Conservation (phyloP, 2,329 filamentous ascomycete species). For the Sarocladiaceae sp. region DNA sequence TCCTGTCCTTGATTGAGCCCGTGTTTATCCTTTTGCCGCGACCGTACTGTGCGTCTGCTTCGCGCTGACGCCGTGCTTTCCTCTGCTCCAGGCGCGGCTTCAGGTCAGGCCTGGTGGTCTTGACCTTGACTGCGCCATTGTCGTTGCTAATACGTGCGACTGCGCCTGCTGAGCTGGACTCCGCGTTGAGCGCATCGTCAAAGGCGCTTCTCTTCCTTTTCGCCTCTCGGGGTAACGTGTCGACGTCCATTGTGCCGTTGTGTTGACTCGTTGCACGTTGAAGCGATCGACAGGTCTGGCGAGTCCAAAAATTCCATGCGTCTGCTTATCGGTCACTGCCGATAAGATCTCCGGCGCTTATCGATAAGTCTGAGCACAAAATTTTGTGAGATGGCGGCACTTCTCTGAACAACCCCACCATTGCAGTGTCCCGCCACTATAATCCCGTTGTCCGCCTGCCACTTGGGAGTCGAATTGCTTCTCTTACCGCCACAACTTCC, state of each 20-base stretch:
- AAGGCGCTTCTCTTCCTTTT: conserved; percentile 1
- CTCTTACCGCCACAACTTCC: not conserved
- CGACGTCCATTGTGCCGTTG: conserved; percentile 31
- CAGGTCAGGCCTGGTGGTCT: conserved; percentile 47
- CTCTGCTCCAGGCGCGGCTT: conserved; percentile 46
- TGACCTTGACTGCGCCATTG: conserved; percentile 46
- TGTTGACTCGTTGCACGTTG: not conserved
- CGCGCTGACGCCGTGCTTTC: conserved; percentile 47
- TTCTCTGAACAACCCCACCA: conserved; percentile 28
- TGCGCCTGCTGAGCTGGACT: not conserved
- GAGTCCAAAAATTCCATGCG: conserved; percentile 28
- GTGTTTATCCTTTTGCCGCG: conserved; percentile 73
- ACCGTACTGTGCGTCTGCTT: conserved; percentile 76
- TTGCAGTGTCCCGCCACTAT: conserved; percentile 16
- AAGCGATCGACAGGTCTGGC: not conserved
- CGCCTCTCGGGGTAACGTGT: conserved; percentile 20
- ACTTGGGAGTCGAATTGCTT: not conserved
- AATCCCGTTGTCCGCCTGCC: not conserved
- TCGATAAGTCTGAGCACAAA: conserved; percentile 34
- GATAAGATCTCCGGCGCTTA: conserved; percentile 16
- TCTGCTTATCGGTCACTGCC: conserved; percentile 10
- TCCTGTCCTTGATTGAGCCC: conserved; percentile 79
- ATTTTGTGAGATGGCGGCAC: conserved; percentile 22
- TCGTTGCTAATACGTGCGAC: conserved; percentile 13
- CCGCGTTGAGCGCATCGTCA: not conserved